Base-by-base conservation (phyloP, 768 basidiomycete species). In the Leccinum obscurum region DNA sequence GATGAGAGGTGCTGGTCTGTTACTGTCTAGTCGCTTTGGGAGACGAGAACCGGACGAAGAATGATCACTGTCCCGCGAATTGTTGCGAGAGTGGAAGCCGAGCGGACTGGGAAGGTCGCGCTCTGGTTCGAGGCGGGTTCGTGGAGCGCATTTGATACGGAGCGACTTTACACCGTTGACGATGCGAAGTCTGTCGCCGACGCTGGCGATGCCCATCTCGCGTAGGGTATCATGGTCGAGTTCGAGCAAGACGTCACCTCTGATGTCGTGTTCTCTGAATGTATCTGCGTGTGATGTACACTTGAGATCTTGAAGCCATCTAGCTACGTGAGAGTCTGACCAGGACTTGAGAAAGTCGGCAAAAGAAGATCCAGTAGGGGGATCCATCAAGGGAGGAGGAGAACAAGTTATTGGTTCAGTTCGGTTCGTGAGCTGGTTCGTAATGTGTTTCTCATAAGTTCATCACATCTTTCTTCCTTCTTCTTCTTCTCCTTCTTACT, bases 181-280 rank as follows among this genome's bases (percentile, higher is more conserved):
- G 54, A 99, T 90, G 69, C 93, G 83, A 8, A 98, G 85, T 53
- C 95, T 80, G 75, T 99, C 97, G 11, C 97, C 97, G 46, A 99
- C 89, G 74, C 89, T 93, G 34, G 80, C 67, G 30, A 99, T 84
- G 14, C 90, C 90, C 86, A 98, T 92, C 75, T 99, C 97, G 71
- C 88, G 92, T 54, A 99, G 77, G 2, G 87, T 89, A 7, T 78
- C 74, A 73, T 95, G 92, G 69, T 98, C 96, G 50, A 98, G 78
- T 63, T 99, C 97, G 54, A 98, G 81, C 17, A 99, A 77, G 22
- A 99, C 87, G 70, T 93, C 90, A 6, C 96, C 95, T 54, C 93
- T 78, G 67, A 99, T 96, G 70, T 99, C 96, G 76, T 96, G 91
- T 4, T 82, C 80, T 52, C 80, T 83, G 78, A 99, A 99, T 0